A percentile compares a stretch with the other conserved stretches of the same genome.
These are phyloP conservation scores for Eucalyptus cloeziana DNA, from an alignment of 345 rosid genomes.

Conservation along the genomic window DNA sequence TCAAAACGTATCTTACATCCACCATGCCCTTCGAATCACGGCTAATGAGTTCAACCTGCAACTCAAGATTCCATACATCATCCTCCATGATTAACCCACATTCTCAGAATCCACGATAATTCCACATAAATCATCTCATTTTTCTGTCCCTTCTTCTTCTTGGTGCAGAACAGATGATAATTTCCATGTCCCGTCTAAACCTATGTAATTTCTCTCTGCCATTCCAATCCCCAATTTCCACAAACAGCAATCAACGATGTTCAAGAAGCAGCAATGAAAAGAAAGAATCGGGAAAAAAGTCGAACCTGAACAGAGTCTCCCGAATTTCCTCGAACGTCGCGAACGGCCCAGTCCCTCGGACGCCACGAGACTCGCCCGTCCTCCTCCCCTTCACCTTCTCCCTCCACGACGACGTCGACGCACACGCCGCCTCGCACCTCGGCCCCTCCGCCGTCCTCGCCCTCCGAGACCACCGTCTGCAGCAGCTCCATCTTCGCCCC, in stretches of 20 bases:
- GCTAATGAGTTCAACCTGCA: slow-evolving; percentile 59
- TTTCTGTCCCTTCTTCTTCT: neutral
- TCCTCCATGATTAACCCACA: neutral
- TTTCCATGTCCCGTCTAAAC: neutral
- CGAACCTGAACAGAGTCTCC: slow-evolving; percentile 37
- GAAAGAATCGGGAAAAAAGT: neutral
- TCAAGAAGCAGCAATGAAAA: neutral
- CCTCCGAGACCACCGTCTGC: slow-evolving; percentile 61
- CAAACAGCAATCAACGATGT: neutral
- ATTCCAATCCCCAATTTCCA: neutral
- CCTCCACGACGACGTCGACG: slow-evolving; percentile 27
- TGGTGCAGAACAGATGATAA: neutral
- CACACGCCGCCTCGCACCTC: slow-evolving; percentile 65
- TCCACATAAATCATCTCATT: neutral
- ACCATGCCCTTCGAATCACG: slow-evolving; percentile 25
- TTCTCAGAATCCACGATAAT: neutral
- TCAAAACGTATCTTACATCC: slow-evolving; percentile 43
- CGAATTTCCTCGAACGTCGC: slow-evolving; percentile 45
- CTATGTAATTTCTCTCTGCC: neutral
- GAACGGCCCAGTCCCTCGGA: slow-evolving; percentile 40
- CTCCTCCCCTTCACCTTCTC: slow-evolving; percentile 4
- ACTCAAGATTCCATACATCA: neutral
- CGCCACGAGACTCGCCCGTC: slow-evolving; percentile 17
- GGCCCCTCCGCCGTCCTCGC: slow-evolving; percentile 34
- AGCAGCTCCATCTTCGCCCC: slow-evolving; percentile 62